Base-by-base conservation (phyloP, 1,139 yeast species). In the Hanseniaspora sp. region DNA sequence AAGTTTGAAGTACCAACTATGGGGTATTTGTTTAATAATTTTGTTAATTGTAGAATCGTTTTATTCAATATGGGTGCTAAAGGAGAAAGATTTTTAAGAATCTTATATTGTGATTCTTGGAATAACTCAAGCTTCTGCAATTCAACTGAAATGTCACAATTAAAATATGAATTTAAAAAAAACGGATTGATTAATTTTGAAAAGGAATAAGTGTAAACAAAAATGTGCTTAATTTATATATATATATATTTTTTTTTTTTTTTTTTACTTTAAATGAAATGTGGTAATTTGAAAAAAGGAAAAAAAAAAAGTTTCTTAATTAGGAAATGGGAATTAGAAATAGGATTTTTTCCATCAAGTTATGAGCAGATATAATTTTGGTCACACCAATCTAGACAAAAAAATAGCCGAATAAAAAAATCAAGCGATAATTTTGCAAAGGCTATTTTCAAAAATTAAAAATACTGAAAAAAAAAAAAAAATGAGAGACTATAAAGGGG, bases 1-100 rank as follows among this genome's bases (percentile, higher is more conserved):
- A 34, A 28, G 13, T 49, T 49, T 49, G 53, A 49, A 43, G 38
- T 49, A 6, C 53, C 53, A 5, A 49, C 53, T 5, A 35, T 49
- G 33, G 53, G 53, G 11, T 49, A 43, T 33, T 31, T 49, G 33
- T 49, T 49, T 23, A 49, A 49, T 38, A 49, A 49, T 44, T 49
- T 35, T 39, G 48, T 49, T 11, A 49, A 49, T 38, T 43, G 48
- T 2, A 35, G 53, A 18, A 28, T 49, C 6, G 53, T 37, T 29
- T 28, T 49, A 5, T 49, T 49, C 9, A 18, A 49, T 12, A 49
- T 49, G 53, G 53, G 53, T 30, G 33, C 44, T 23, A 13, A 23
- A 8, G 53, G 53, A 28, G 53, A 43, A 3, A 40, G 48, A 31
- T 49, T 49, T 30, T 34, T 49, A 30, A 29, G 53, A 37, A 31